Conservation (phyloP, 1,284 basidiomycete species). For the Inonotus hispidus region DNA sequence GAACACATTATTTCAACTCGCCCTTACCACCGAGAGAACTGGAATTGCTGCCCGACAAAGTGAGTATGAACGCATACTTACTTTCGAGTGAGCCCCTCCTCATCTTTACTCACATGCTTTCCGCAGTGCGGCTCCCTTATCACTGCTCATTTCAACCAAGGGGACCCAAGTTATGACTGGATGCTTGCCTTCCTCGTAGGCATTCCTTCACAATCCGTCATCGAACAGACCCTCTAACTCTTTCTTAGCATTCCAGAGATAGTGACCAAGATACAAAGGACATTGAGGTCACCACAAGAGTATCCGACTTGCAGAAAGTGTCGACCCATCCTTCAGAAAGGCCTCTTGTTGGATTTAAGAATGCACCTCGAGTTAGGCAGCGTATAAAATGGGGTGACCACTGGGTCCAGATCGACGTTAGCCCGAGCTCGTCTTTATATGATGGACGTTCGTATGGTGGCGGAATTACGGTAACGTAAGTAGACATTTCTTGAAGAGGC, state of each 20-base stretch:
- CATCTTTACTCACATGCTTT: not conserved
- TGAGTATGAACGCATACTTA: not conserved
- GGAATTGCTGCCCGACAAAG: slow-evolving; percentile 4
- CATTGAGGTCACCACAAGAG: slow-evolving; percentile 14
- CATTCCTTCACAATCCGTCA: not conserved
- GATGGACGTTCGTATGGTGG: slow-evolving; percentile 1
- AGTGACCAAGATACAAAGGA: slow-evolving; percentile 3
- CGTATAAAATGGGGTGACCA: slow-evolving; percentile 12
- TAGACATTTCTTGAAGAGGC: not conserved
- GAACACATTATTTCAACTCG: slow-evolving; percentile 14
- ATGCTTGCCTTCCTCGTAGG: slow-evolving; percentile 15
- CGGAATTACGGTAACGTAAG: slow-evolving; percentile 12
- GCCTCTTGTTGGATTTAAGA: slow-evolving; percentile 10
- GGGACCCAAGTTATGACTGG: slow-evolving; percentile 16
- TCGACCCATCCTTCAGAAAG: not conserved
- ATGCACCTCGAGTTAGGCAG: slow-evolving; percentile 9
- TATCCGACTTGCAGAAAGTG: slow-evolving; percentile 1
- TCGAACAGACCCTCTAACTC: not conserved
- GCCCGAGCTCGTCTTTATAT: not conserved
- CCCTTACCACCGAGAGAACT: slow-evolving; percentile 11
- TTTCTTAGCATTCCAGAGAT: not conserved
- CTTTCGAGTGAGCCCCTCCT: not conserved
- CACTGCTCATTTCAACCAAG: slow-evolving; percentile 11
- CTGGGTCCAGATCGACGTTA: slow-evolving; percentile 15
- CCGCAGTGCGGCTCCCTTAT: slow-evolving; percentile 8